Conservation (phyloP, 257 asterid genomes). For the Forsythia suspensa region DNA sequence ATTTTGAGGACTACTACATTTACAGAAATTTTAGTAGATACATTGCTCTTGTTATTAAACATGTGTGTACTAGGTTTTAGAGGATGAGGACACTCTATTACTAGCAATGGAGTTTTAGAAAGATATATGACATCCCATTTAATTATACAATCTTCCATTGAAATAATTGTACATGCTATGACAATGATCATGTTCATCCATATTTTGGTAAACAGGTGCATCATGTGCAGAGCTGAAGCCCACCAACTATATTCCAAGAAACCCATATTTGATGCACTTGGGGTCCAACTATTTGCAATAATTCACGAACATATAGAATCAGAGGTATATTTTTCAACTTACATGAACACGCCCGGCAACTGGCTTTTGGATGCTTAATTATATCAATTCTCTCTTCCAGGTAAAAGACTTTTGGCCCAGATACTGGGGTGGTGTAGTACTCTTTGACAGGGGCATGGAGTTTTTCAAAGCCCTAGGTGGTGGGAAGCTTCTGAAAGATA, state of each 20-base stretch:
- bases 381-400: conserved; percentile 15
- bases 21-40: neutral
- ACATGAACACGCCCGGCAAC: neutral
- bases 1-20: neutral
- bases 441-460: conserved; percentile 38
- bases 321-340: conserved; percentile 35
- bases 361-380: conserved; percentile 3
- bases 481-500: conserved; percentile 49
- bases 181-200: conserved; percentile 10
- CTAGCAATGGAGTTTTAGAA: neutral
- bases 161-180: neutral
- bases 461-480: conserved; percentile 55
- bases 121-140: neutral
- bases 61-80: neutral
- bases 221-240: conserved; percentile 64
- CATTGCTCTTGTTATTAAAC: neutral
- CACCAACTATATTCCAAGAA: conserved; percentile 51
- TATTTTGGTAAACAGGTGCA: conserved; percentile 39
- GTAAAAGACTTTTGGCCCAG: conserved; percentile 54
- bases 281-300: conserved; percentile 42
- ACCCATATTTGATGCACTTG: conserved; percentile 51
- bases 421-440: conserved; percentile 52
- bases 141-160: neutral
- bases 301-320: conserved; percentile 48
- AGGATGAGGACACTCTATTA: neutral